Base-by-base conservation (phyloP, 257 asterid species). In the Nicotiana paniculata region DNA sequence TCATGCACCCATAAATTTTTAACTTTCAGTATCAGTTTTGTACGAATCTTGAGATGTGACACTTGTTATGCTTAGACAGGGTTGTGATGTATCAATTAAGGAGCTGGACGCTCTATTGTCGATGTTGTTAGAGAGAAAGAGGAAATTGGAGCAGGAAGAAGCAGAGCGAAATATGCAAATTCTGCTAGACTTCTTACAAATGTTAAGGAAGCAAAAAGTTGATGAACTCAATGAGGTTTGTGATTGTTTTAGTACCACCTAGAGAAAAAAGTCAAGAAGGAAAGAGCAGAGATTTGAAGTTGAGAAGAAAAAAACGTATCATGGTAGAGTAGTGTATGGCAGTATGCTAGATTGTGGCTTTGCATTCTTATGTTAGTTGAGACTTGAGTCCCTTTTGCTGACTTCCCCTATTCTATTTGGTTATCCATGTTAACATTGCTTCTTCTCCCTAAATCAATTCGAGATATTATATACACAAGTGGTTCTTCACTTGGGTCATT, bases 141-240 rank as follows among this genome's bases (percentile, higher is more conserved):
- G 94, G 88, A 90, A 88, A 78, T 64, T 93, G 88, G 97, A 93
- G 87, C 97, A 93, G 83, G 93, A 90, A 85, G 97, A 93, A 88
- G 91, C 97, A 59, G 97, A 93, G 88, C 90, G 93, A 89, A 92
- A 90, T 87, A 86, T 93, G 97, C 92, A 91, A 84, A 90, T 91
- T 87, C 81, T 93, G 86, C 90, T 87, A 85, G 97, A 92, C 82
- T 93, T 93, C 90, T 86, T 93, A 75, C 88, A 86, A 81, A 83
- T 88, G 87, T 87, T 92, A 85, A 91, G 86, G 91, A 91, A 89
- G 85, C 90, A 91, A 88, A 92, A 92, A 89, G 85, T 87, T 72
- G 89, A 86, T 75, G 95, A 88, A 81, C 94, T 93, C 81, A 91
- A 79, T 24, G 97, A 92, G 97, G 97, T 92, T 81, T 86, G 93